Conservation (phyloP, 2,329 filamentous ascomycete species). For the Endothia cerciana region DNA sequence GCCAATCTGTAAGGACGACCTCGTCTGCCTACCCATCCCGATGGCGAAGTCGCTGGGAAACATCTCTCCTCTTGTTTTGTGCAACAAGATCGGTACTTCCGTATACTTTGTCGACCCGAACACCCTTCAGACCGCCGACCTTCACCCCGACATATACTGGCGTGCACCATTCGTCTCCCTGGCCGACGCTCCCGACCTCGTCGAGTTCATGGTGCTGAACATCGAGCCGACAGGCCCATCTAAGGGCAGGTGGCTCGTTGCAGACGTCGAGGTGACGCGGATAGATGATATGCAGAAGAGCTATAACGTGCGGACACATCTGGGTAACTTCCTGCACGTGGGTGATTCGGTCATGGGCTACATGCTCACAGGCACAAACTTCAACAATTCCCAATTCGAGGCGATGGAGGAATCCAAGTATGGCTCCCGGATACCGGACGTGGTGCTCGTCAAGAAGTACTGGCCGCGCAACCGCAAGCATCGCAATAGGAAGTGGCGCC, state of each 20-base stretch:
- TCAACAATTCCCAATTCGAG: conserved; percentile 87
- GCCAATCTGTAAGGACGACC: conserved; percentile 95
- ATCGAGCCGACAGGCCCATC: conserved; percentile 78
- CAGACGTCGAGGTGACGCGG: conserved; percentile 85
- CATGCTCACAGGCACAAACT: conserved; percentile 84
- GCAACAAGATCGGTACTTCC: conserved; percentile 85
- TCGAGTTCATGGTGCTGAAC: conserved; percentile 94
- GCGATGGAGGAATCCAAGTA: conserved; percentile 81
- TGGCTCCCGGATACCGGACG: conserved; percentile 81
- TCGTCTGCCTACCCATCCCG: conserved; percentile 90
- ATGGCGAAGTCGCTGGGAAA: conserved; percentile 87
- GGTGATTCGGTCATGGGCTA: conserved; percentile 97
- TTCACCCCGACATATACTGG: conserved; percentile 87
- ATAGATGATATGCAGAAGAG: conserved; percentile 86
- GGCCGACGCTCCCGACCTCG: conserved; percentile 80
- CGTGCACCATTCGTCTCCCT: conserved; percentile 82
- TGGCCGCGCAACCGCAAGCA: conserved; percentile 86
- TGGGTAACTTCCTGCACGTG: conserved; percentile 81
- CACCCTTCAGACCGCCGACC: conserved; percentile 87
- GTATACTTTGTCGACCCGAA: conserved; percentile 88
- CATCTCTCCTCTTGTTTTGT: conserved; percentile 83
- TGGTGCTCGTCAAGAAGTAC: conserved; percentile 95
- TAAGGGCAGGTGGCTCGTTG: conserved; percentile 81
- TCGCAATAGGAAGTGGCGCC: conserved; percentile 84
- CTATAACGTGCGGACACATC: conserved; percentile 88